Evolutionary conservation across 225 moss, liverwort and hornwort species (phyloP).

Genomic region (Rhytidiadelphus loreus): DNA sequence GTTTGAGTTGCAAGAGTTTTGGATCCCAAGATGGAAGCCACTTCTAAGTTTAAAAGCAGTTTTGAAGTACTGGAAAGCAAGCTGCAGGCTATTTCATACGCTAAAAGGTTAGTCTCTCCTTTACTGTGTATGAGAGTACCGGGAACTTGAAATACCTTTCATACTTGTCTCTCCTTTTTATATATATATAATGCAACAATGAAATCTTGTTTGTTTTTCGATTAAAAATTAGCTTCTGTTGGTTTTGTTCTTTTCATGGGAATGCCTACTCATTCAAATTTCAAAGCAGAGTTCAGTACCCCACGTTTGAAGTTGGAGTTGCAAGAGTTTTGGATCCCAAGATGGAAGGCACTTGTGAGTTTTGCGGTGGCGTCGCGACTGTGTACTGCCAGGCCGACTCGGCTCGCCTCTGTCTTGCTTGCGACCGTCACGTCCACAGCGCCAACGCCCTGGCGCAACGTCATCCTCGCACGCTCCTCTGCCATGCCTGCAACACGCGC

Average conservation of each 20-base stretch:
- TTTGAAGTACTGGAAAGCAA: neutral
- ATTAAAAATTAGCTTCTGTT: neutral
- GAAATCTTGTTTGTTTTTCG: neutral
- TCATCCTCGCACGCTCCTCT: slow-evolving; percentile 34
- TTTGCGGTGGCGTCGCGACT: slow-evolving; percentile 23
- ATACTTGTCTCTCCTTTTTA: too few relatives aligned
- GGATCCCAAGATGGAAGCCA: neutral
- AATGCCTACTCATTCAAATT: neutral
- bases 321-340: neutral
- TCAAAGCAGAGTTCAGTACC: neutral
- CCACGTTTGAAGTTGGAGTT: neutral
- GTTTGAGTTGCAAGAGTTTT: neutral
- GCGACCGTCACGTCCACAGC: slow-evolving; percentile 44
- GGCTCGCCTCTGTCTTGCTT: slow-evolving; percentile 33
- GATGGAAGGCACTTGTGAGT: slow-evolving; percentile 39
- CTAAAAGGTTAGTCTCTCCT: neutral
- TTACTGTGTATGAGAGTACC: neutral
- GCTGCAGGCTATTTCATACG: neutral
- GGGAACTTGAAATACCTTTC: neutral
- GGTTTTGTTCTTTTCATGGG: neutral
- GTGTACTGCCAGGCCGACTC: slow-evolving; percentile 50
- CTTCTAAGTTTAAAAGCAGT: neutral
- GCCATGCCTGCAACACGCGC: slow-evolving; percentile 27
- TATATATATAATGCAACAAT: neutral
- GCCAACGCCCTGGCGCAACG: slow-evolving; percentile 46